Percentiles rank a stretch among this genome's conserved stretches.
Evolutionary conservation across 495 filamentous ascomycete species (phyloP).

Genomic region (Mytilinidion resinicola): DNA sequence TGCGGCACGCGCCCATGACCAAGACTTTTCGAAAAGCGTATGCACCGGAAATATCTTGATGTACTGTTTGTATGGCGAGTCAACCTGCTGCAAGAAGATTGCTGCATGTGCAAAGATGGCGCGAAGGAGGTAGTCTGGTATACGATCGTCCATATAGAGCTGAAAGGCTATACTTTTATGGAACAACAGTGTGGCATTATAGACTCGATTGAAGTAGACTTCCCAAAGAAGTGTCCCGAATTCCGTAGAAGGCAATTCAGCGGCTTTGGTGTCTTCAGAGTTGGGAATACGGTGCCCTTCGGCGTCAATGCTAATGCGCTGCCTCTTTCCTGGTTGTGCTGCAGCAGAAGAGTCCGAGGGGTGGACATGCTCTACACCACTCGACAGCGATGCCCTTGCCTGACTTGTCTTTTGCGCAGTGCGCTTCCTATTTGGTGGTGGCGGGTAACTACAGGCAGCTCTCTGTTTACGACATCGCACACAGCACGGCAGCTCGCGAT

Average conservation of each 20-base stretch:
- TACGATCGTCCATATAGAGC: background rate
- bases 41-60: constrained; percentile 4
- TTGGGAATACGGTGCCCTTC: background rate
- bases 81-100: constrained; percentile 6
- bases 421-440: constrained; percentile 6
- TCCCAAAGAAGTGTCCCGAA: constrained; percentile 3
- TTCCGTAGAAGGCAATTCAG: constrained; percentile 6
- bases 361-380: constrained; percentile 2
- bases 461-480: constrained; percentile 4
- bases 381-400: constrained; percentile 1
- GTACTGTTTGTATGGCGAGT: background rate
- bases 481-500: constrained; percentile 6
- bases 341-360: background rate
- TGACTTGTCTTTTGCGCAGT: constrained; percentile 3
- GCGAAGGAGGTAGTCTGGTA: constrained; percentile 6
- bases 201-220: constrained; percentile 6
- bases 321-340: background rate
- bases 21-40: constrained; percentile 5
- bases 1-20: constrained; percentile 6
- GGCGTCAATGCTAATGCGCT: background rate
- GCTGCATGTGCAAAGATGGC: constrained; percentile 8
- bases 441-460: constrained; percentile 2
- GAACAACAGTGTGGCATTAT: constrained; percentile 3
- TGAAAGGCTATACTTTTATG: constrained; percentile 7
- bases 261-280: background rate